These are phyloP conservation scores for Alternaria burnsii DNA, from an alignment of 2,329 filamentous ascomycete genomes.

Conservation along the genomic window DNA sequence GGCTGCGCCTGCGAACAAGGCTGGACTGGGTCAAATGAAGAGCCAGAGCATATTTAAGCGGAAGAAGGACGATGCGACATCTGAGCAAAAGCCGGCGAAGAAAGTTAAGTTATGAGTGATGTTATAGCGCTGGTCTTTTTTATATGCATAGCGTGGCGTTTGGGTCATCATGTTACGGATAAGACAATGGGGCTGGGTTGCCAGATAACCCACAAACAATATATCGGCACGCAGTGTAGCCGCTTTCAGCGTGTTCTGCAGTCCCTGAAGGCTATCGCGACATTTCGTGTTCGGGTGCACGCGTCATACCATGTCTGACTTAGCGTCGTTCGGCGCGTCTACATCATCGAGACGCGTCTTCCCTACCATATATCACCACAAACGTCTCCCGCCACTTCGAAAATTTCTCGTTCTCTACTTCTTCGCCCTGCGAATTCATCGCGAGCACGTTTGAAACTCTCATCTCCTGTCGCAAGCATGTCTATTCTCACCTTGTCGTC, in stretches of 20 bases:
- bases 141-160: constrained; percentile 36
- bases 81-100: constrained; percentile 42
- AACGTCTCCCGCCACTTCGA: constrained; percentile 1
- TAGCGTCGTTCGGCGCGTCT: constrained; percentile 18
- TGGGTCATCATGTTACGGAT: background rate
- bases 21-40: constrained; percentile 45
- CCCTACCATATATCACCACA: background rate
- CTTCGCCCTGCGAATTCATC: background rate
- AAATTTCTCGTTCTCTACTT: background rate
- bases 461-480: background rate
- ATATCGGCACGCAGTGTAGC: background rate
- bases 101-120: constrained; percentile 43
- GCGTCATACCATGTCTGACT: background rate
- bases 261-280: background rate
- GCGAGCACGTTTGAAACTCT: background rate
- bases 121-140: background rate
- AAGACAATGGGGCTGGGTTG: background rate
- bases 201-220: background rate
- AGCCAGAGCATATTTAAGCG: constrained; percentile 51
- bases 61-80: constrained; percentile 33
- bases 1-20: constrained; percentile 33
- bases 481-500: constrained; percentile 1
- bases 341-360: constrained; percentile 19
- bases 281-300: background rate
- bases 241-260: background rate